These are phyloP conservation scores for Salix viminalis DNA, from an alignment of 345 rosid species.

Conservation along the genomic window DNA sequence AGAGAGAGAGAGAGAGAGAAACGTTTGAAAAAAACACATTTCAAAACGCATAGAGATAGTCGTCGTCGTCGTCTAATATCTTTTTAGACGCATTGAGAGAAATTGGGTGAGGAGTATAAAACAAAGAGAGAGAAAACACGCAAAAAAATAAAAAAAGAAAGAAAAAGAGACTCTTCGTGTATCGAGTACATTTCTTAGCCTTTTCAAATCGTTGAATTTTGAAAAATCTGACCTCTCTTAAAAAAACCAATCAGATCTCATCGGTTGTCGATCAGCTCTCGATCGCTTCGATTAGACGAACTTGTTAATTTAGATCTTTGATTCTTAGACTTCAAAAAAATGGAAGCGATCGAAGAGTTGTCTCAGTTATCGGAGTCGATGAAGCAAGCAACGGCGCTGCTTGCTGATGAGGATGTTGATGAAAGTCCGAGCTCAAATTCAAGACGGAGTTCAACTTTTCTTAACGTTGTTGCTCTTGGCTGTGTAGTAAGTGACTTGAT, in stretches of 20 bases:
- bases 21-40: no score
- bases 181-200: not conserved
- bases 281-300: not conserved
- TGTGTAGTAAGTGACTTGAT: slow-evolving; percentile 57
- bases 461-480: slow-evolving; percentile 80
- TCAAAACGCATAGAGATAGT: not conserved
- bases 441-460: slow-evolving; percentile 69
- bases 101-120: not conserved
- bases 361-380: slow-evolving; percentile 80
- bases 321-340: slow-evolving; percentile 5
- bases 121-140: not conserved
- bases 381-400: slow-evolving; percentile 74
- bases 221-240: not conserved
- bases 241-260: not conserved
- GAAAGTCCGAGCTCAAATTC: slow-evolving; percentile 53
- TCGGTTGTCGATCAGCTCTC: not conserved
- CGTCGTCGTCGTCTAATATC: not conserved
- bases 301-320: not conserved
- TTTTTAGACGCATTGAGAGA: not conserved
- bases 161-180: not conserved
- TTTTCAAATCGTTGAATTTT: not conserved
- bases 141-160: no score
- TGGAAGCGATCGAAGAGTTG: slow-evolving; percentile 97
- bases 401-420: slow-evolving; percentile 87
- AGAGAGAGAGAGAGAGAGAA: not conserved